Evolutionary conservation across 257 asterid genomes (phyloP), one percentile per base, ranked within the genome.

Genomic region (Capsicum pubescens): DNA sequence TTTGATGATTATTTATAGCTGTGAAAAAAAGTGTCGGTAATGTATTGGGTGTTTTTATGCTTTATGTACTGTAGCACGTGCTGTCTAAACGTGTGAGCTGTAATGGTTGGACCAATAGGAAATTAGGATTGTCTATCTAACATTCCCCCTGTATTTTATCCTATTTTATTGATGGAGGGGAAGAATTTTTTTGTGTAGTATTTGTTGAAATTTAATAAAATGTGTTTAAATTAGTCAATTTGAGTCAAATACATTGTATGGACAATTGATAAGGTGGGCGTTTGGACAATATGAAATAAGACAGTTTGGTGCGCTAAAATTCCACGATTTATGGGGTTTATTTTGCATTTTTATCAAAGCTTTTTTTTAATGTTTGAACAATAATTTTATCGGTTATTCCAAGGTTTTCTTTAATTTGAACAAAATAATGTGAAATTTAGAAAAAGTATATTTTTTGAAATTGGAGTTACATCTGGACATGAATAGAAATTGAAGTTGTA

Each of bases 1-100:
- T 64, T 39, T 84, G 8, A 21, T 78, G 39, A 84, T 86, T 84
- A 72, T 78, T 86, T 84, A 72, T 78, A 19, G 82, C 68, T 82
- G 82, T 82, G 82, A 87, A 48, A 26, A 52, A 44, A 7, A 78
- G 76, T 91, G 95, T 93, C 94, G 95, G 95, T 87, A 80, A 67
- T 35, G 60, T 46, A 80, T 82, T 66, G 55, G 79, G n/a, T 50
- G 79, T 64, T 48, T 82, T 44, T 48, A 66, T 54, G 9, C 66
- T 82, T 55, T 68, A 57, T 6, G 32, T 39, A 52, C 55, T 52
- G 83, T 80, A 19, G 71, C 83, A 80, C 58, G 63, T 80, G 83
- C 83, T 80, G 71, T 61, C 7, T 19, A 80, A 39, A 39, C 56
- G 68, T 82, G 84, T 26, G 82, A 83, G 70, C 39, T 13, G 68